A percentile compares a stretch with the other conserved stretches of the same genome.
phyloP scores from a whole-genome alignment of 1,284 basidiomycete species.

The Ceratobasidium sp. region DNA sequence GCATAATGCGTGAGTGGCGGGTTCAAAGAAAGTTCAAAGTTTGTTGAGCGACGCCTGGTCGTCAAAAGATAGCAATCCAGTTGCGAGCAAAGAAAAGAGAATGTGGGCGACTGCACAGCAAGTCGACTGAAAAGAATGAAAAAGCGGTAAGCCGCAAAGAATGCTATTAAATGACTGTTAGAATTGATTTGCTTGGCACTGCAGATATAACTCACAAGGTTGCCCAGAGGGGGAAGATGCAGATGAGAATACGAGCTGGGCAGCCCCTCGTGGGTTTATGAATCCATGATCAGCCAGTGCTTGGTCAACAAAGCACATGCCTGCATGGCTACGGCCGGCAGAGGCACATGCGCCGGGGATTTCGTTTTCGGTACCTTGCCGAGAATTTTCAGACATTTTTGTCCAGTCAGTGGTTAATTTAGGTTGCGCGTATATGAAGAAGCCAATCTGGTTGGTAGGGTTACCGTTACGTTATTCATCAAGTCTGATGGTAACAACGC shows the following conservation, averaged over 20 bases:
- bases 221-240: background rate
- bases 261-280: conserved; percentile 1
- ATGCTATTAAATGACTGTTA: conserved; percentile 11
- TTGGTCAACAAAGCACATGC: conserved; percentile 18
- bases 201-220: background rate
- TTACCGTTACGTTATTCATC: background rate
- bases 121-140: conserved; percentile 36
- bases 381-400: conserved; percentile 2
- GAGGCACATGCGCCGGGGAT: conserved; percentile 18
- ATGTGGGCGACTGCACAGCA: conserved; percentile 43
- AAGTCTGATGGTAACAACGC: background rate
- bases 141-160: conserved; percentile 45
- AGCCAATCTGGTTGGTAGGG: conserved; percentile 22
- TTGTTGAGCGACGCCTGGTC: background rate
- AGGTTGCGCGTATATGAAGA: background rate
- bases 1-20: background rate
- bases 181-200: background rate
- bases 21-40: background rate
- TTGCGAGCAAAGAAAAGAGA: conserved; percentile 24
- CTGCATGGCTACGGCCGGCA: conserved; percentile 30
- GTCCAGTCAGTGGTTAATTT: conserved; percentile 5
- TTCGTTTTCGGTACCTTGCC: conserved; percentile 7
- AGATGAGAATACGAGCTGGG: background rate
- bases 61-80: conserved; percentile 36
- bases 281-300: background rate